Evolutionary conservation across 73 alveolate genomes (phyloP).

Genomic region (Blepharisma japonicum): DNA sequence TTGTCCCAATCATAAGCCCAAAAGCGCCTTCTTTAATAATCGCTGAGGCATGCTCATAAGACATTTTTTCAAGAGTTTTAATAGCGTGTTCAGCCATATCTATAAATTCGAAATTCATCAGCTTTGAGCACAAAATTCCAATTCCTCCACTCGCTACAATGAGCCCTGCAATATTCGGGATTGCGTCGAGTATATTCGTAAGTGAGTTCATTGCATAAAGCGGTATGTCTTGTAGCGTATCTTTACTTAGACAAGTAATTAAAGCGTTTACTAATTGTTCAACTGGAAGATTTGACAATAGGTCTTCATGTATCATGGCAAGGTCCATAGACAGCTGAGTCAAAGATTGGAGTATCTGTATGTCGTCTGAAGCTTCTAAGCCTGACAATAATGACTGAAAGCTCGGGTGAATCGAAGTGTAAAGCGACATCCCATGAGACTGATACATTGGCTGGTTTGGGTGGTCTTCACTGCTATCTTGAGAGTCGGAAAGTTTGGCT

Average conservation of each 20-base stretch:
- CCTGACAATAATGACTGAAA: too few species aligned
- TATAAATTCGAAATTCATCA: constrained; percentile 8
- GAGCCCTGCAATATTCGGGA: constrained; percentile 20
- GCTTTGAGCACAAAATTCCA: constrained; percentile 18
- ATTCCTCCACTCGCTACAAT: constrained; percentile 21
- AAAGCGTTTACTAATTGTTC: not conserved
- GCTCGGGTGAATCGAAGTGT: too few species aligned
- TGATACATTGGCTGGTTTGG: too few species aligned
- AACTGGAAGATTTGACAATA: not conserved
- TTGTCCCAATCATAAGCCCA: not conserved
- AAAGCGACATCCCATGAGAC: too few species aligned
- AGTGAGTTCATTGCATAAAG: constrained; percentile 12
- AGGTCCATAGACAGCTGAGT: constrained; percentile 20
- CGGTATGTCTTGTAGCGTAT: constrained; percentile 19
- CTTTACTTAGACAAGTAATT: constrained; percentile 18
- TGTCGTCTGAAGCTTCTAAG: not conserved
- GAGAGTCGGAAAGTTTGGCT: too few species aligned
- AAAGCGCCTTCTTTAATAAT: constrained; percentile 31
- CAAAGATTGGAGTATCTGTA: constrained; percentile 6
- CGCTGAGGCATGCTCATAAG: constrained; percentile 24
- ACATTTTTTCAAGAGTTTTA: constrained; percentile 27
- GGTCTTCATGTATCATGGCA: constrained; percentile 26
- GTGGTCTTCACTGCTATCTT: too few species aligned
- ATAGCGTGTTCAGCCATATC: constrained; percentile 30
- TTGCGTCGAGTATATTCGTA: not conserved